Percentiles rank a stretch among this genome's conserved stretches.
Conservation (phyloP, 1,284 basidiomycete species). For the Earliella scabrosa region DNA sequence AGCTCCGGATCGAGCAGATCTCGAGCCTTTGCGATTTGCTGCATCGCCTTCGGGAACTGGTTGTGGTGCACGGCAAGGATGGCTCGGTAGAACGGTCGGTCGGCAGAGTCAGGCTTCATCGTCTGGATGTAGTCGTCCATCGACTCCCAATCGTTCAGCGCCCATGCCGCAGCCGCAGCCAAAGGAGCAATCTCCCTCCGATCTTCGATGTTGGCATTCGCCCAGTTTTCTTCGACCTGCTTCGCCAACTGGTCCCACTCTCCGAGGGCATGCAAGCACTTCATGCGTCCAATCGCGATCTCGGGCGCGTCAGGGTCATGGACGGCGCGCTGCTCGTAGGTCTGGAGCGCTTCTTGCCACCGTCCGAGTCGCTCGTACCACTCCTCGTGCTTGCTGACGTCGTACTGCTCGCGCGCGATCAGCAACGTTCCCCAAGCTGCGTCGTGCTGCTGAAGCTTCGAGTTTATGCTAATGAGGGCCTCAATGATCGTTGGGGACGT, state of each 20-base stretch:
- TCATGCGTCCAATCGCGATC: constrained; percentile 88
- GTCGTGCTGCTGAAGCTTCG: constrained; percentile 95
- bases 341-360: constrained; percentile 93
- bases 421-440: constrained; percentile 95
- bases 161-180: constrained; percentile 98
- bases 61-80: constrained; percentile 96
- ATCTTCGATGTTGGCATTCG: constrained; percentile 82
- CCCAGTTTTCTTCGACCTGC: constrained; percentile 92
- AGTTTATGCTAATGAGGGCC: constrained; percentile 96
- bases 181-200: constrained; percentile 94
- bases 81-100: constrained; percentile 95
- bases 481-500: constrained; percentile 90
- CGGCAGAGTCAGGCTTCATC: constrained; percentile 94
- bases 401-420: constrained; percentile 85
- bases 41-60: constrained; percentile 90
- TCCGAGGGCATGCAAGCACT: constrained; percentile 95
- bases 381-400: constrained; percentile 89
- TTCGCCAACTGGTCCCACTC: constrained; percentile 95
- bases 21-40: constrained; percentile 93
- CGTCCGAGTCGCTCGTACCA: constrained; percentile 98
- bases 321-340: constrained; percentile 83
- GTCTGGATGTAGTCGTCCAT: constrained; percentile 98
- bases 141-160: constrained; percentile 94
- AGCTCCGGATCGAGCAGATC: constrained; percentile 94
- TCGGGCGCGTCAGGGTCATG: constrained; percentile 74